Evolutionary conservation across 2,329 filamentous ascomycete genomes (phyloP).

Genomic region (Alternaria postmessia): DNA sequence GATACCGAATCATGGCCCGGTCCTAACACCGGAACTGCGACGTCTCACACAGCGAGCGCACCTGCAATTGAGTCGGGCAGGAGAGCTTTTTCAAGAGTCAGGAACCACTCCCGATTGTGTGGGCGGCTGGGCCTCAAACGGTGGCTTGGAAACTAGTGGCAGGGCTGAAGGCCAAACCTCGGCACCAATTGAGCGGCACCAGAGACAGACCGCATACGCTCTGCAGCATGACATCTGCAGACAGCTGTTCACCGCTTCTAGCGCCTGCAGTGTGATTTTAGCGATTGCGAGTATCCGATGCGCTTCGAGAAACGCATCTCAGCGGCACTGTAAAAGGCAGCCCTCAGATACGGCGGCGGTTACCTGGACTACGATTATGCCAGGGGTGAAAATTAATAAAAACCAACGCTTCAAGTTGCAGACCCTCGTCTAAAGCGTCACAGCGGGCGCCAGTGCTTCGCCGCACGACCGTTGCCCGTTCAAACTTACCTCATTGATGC

Average conservation of each 20-base stretch:
- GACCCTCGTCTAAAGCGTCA: constrained; percentile 36
- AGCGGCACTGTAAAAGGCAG: constrained; percentile 2
- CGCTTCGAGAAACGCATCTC: neutral
- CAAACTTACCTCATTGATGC: constrained; percentile 29
- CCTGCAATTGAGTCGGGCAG: constrained; percentile 11
- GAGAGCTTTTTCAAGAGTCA: constrained; percentile 33
- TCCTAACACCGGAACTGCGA: neutral
- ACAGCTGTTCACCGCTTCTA: constrained; percentile 41
- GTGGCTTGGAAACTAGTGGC: constrained; percentile 29
- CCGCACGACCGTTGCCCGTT: constrained; percentile 33
- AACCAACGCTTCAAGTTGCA: constrained; percentile 22
- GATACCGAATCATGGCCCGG: constrained; percentile 7
- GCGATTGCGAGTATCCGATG: neutral
- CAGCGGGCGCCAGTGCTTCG: constrained; percentile 36
- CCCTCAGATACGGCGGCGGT: constrained; percentile 22
- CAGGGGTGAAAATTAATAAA: constrained; percentile 21
- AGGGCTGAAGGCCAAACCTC: constrained; percentile 35
- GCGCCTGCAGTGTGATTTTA: constrained; percentile 19
- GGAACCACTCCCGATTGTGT: constrained; percentile 36
- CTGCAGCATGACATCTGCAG: constrained; percentile 45
- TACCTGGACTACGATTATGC: constrained; percentile 33
- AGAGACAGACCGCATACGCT: constrained; percentile 22
- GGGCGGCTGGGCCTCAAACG: constrained; percentile 38
- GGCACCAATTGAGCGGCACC: constrained; percentile 31
- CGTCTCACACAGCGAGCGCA: constrained; percentile 3